phyloP scores from a whole-genome alignment of 1,284 basidiomycete species.

The Hortiboletus rubellus region DNA sequence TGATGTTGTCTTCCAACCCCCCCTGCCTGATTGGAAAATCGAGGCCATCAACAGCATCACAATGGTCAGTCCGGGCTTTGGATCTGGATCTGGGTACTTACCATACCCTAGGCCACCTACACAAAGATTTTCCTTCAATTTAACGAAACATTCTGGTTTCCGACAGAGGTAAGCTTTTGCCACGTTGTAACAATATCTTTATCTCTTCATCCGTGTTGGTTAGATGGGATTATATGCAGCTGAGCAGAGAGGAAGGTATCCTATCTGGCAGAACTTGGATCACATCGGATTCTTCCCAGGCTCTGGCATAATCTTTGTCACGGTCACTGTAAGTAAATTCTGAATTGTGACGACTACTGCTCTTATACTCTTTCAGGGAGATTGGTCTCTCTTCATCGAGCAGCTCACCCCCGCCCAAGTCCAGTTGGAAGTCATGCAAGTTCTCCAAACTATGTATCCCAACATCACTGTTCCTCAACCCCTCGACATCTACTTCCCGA shows the following conservation, averaged over 20 bases:
- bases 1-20: slow-evolving; percentile 7
- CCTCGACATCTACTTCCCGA: slow-evolving; percentile 54
- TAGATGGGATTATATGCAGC: slow-evolving; percentile 9
- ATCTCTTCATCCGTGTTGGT: background rate
- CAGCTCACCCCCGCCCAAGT: slow-evolving; percentile 49
- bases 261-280: slow-evolving; percentile 7
- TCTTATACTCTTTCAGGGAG: slow-evolving; percentile 41
- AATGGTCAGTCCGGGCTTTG: background rate
- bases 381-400: slow-evolving; percentile 59
- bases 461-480: slow-evolving; percentile 52
- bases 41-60: slow-evolving; percentile 6
- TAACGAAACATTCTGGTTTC: slow-evolving; percentile 7
- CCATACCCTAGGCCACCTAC: background rate
- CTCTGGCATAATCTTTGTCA: slow-evolving; percentile 6
- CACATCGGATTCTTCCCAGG: slow-evolving; percentile 2
- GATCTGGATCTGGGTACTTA: background rate
- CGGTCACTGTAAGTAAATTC: slow-evolving; percentile 5
- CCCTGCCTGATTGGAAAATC: slow-evolving; percentile 5
- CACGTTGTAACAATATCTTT: background rate
- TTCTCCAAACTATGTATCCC: slow-evolving; percentile 58
- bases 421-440: slow-evolving; percentile 50
- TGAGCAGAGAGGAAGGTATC: background rate
- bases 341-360: background rate
- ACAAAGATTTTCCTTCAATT: slow-evolving; percentile 14
- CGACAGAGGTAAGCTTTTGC: background rate